phyloP scores from a whole-genome alignment of 2,329 filamentous ascomycete species.

The Ilyonectria robusta region DNA sequence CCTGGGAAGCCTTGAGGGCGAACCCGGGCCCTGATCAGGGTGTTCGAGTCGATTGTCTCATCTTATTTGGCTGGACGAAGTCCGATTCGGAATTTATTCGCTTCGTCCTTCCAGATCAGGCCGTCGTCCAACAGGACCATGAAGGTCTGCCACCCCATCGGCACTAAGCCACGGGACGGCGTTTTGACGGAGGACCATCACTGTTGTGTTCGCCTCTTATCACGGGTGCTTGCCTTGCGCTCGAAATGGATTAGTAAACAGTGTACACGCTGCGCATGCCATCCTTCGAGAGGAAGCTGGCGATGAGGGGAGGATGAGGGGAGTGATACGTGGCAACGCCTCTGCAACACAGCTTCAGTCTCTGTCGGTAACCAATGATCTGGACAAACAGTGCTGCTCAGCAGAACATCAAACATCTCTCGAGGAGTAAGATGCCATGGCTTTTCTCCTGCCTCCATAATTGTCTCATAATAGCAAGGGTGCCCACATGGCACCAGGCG shows the following conservation, averaged over 20 bases:
- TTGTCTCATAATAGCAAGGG: neutral
- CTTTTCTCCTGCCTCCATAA: neutral
- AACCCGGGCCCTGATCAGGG: slow-evolving; percentile 11
- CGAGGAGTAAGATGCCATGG: neutral
- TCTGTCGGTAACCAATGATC: slow-evolving; percentile 46
- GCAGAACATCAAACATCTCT: slow-evolving; percentile 22
- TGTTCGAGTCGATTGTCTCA: slow-evolving; percentile 27
- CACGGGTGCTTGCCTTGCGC: slow-evolving; percentile 40
- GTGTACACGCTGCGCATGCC: neutral
- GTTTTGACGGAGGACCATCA: slow-evolving; percentile 27
- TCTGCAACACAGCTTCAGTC: slow-evolving; percentile 35
- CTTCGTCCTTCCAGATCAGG: slow-evolving; percentile 58
- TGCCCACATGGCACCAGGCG: neutral
- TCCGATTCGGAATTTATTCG: slow-evolving; percentile 54
- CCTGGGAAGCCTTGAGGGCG: slow-evolving; percentile 19
- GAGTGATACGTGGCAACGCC: slow-evolving; percentile 38
- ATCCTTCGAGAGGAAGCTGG: neutral
- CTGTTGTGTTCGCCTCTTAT: slow-evolving; percentile 37
- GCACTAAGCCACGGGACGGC: slow-evolving; percentile 29
- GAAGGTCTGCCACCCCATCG: slow-evolving; percentile 27
- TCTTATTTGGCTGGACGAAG: slow-evolving; percentile 35
- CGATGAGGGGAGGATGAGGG: slow-evolving; percentile 17
- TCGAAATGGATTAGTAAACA: slow-evolving; percentile 25
- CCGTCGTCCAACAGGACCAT: slow-evolving; percentile 40
- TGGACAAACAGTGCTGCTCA: slow-evolving; percentile 12